Evolutionary conservation across 352 stramenopile species (phyloP), one percentile per base, ranked within the genome.

Genomic region (Globisporangium orthogonon): DNA sequence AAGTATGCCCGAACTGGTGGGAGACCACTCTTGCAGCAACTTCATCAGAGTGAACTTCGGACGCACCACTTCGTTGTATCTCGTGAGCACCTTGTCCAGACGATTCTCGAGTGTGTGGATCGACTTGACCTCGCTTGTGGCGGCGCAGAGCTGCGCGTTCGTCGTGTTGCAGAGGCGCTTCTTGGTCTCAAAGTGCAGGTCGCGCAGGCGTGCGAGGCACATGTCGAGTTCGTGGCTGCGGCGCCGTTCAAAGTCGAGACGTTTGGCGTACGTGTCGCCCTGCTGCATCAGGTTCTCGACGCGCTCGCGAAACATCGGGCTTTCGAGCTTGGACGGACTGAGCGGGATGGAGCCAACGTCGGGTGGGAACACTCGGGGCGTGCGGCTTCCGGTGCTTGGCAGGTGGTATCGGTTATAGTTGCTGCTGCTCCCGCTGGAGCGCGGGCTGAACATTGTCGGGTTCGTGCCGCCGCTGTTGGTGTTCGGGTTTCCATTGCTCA

Each of bases 41-140:
- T 23, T 23, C 23, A 23, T 23, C 23, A 23, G 23, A 23, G 23
- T 23, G 23, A 23, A 23, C 23, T 23, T 23, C 1, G 44, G 7
- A 45, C 63, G 30, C 60, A 85, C 70, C 44, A 89, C 75, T 65
- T 94, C 79, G 58, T 94, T 91, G 71, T 87, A 89, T 10, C 80
- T 76, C 11, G 81, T 91, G n/a, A 94, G 67, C 45, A 91, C 78
- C 45, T 94, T 90, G 55, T 94, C 82, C 10, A 94, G 66, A 7
- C 78, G 81, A 54, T 91, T 94, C 56, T 94, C 83, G 4, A 94
- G 67, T n/a, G 72, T 88, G 45, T 76, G 74, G 30, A 91, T 71
- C 9, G 76, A 78, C 56, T 83, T 87, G 56, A 83, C 65, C 17
- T 84, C 79, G 5, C 60, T 69, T 29, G 77, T 85, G 0, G 74